Conservation (phyloP, 768 basidiomycete genomes). For the Serendipita sp. region DNA sequence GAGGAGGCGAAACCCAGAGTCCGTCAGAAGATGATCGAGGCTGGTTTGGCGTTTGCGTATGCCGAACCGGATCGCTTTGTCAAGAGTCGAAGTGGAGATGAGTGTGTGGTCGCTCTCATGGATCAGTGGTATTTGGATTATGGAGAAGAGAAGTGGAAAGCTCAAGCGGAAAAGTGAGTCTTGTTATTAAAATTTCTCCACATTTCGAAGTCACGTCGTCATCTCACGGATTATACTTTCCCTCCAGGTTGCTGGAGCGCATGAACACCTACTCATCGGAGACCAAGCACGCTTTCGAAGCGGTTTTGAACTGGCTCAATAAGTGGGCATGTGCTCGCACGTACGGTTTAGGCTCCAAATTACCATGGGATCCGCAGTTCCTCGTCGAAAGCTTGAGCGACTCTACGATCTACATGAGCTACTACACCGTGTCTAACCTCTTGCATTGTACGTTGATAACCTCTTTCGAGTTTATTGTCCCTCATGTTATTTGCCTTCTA, state of each 20-base stretch:
- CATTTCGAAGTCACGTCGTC: too few relatives aligned
- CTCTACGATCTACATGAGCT: conserved; percentile 97
- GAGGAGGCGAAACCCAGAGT: conserved; percentile 88
- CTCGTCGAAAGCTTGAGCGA: conserved; percentile 94
- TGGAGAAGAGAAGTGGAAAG: conserved; percentile 81
- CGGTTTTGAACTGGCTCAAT: conserved; percentile 85
- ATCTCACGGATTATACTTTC: too few relatives aligned
- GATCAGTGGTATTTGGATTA: conserved; percentile 99
- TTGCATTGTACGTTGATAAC: conserved; percentile 57
- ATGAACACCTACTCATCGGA: conserved; percentile 91
- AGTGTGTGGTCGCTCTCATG: conserved; percentile 94
- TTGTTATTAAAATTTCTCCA: too few relatives aligned
- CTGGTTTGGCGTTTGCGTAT: conserved; percentile 70
- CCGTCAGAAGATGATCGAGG: conserved; percentile 63
- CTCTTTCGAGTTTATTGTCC: background rate
- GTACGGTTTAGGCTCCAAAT: conserved; percentile 85
- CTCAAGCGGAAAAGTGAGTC: conserved; percentile 63
- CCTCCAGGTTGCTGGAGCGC: conserved; percentile 47
- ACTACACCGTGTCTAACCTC: conserved; percentile 87
- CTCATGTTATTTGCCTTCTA: conserved; percentile 24
- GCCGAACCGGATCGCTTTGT: conserved; percentile 90
- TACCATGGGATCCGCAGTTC: conserved; percentile 96
- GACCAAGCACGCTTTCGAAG: conserved; percentile 84
- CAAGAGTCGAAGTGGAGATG: conserved; percentile 81
- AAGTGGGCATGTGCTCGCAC: conserved; percentile 99